phyloP scores from a whole-genome alignment of 805 yeast genomes.

The Maudiozyma bulderi region DNA sequence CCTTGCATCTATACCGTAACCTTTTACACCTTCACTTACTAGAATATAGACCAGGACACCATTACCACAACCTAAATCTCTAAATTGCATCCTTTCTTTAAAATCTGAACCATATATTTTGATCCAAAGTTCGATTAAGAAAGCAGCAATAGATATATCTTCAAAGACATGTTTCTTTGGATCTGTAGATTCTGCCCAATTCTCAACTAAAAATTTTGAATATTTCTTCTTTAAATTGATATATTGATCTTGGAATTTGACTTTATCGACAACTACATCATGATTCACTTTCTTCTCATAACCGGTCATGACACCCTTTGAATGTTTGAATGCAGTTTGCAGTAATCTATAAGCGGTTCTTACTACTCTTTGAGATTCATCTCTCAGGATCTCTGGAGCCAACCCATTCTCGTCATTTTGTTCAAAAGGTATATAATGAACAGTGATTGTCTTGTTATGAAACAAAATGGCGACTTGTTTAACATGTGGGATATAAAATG shows the following conservation, averaged over 20 bases:
- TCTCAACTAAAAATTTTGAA: constrained; percentile 61
- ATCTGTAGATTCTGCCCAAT: constrained; percentile 91
- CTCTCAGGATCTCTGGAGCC: constrained; percentile 18
- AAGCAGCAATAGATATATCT: constrained; percentile 92
- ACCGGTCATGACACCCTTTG: constrained; percentile 73
- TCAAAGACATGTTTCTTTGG: constrained; percentile 94
- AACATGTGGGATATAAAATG: constrained; percentile 85
- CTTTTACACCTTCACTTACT: constrained; percentile 67
- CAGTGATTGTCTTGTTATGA: constrained; percentile 41
- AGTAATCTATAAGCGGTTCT: constrained; percentile 76
- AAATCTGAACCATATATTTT: constrained; percentile 35
- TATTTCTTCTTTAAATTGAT: constrained; percentile 73
- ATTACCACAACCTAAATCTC: constrained; percentile 93
- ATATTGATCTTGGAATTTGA: constrained; percentile 74
- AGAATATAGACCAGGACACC: constrained; percentile 75
- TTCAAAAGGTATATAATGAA: constrained; percentile 65
- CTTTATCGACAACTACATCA: constrained; percentile 75
- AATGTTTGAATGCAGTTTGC: constrained; percentile 75
- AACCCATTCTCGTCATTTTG: constrained; percentile 10
- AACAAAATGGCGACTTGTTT: constrained; percentile 64
- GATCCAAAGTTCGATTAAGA: constrained; percentile 78
- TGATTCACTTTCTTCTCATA: constrained; percentile 83
- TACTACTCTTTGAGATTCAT: constrained; percentile 47
- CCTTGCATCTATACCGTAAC: constrained; percentile 84
- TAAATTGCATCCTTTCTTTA: constrained; percentile 42